phyloP scores from a whole-genome alignment of 2,329 filamentous ascomycete species.

The Tetracladium maxilliforme region DNA sequence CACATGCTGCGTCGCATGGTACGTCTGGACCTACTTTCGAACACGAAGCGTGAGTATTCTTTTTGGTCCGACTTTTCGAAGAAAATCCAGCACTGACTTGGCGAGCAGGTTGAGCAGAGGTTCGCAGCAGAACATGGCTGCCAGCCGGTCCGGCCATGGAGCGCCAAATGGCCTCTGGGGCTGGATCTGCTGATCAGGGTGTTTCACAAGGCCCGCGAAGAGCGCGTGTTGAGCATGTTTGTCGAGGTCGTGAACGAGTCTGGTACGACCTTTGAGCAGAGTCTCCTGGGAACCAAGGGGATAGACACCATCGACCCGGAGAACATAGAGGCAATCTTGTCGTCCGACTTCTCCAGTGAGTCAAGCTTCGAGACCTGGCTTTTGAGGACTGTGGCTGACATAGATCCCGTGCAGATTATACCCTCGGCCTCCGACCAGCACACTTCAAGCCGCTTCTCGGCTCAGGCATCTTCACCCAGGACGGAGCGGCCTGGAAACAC shows the following conservation, averaged over 20 bases:
- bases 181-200: slow-evolving; percentile 11
- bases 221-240: slow-evolving; percentile 8
- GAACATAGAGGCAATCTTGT: slow-evolving; percentile 15
- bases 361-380: slow-evolving; percentile 7
- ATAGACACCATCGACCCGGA: slow-evolving; percentile 12
- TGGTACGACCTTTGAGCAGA: no score
- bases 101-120: no score
- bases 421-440: slow-evolving; percentile 14
- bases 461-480: slow-evolving; percentile 23
- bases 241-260: no score
- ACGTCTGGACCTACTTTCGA: no score
- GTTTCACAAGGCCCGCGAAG: slow-evolving; percentile 6
- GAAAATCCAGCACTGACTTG: no score
- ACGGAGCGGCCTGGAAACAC: slow-evolving; percentile 19
- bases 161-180: slow-evolving; percentile 12
- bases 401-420: slow-evolving; percentile 11
- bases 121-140: no score
- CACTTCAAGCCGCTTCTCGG: slow-evolving; percentile 18
- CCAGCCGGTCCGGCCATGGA: no score
- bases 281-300: slow-evolving; percentile 3
- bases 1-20: no score
- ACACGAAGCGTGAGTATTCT: no score
- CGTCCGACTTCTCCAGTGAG: slow-evolving; percentile 13
- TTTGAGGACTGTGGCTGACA: slow-evolving; percentile 4
- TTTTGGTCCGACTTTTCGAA: no score